Evolutionary conservation across 2,329 filamentous ascomycete genomes (phyloP).

Genomic region (Xylariaceae sp.): DNA sequence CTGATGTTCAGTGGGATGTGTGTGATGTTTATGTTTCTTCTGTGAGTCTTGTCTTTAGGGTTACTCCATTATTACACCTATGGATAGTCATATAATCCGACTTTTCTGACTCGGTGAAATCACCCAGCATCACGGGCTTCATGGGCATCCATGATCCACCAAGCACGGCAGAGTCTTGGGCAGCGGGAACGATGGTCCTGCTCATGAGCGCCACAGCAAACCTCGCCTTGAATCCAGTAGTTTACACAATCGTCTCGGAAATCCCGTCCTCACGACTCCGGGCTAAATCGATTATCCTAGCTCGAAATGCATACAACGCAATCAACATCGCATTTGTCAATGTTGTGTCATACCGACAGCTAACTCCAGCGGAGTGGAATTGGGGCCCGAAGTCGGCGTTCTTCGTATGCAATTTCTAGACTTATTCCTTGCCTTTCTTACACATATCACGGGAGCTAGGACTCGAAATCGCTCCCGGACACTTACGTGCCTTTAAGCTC

Average conservation of each 20-base stretch:
- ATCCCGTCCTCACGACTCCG: constrained; percentile 49
- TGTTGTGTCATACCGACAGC: constrained; percentile 41
- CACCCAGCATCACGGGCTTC: constrained; percentile 35
- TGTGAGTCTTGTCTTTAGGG: constrained; percentile 37
- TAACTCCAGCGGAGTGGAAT: constrained; percentile 42
- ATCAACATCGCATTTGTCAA: constrained; percentile 46
- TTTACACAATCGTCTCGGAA: constrained; percentile 52
- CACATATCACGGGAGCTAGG: no score
- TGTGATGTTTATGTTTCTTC: constrained; percentile 42
- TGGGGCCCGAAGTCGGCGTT: constrained; percentile 45
- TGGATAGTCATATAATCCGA: not conserved
- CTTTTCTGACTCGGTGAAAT: not conserved
- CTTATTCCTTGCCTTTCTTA: not conserved
- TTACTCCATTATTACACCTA: not conserved
- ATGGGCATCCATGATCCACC: constrained; percentile 38
- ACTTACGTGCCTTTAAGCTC: no score
- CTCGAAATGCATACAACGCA: constrained; percentile 48
- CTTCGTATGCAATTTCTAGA: constrained; percentile 18
- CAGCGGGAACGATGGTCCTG: constrained; percentile 46
- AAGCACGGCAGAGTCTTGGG: constrained; percentile 46
- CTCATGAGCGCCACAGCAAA: constrained; percentile 48
- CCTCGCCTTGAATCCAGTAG: constrained; percentile 49
- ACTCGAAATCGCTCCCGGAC: no score
- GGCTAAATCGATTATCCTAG: constrained; percentile 49
- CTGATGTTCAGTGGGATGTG: constrained; percentile 45